A percentile compares a stretch with the other conserved stretches of the same genome.
Conservation (phyloP, 2,329 filamentous ascomycete species). For the Sclerotinia trifoliorum region DNA sequence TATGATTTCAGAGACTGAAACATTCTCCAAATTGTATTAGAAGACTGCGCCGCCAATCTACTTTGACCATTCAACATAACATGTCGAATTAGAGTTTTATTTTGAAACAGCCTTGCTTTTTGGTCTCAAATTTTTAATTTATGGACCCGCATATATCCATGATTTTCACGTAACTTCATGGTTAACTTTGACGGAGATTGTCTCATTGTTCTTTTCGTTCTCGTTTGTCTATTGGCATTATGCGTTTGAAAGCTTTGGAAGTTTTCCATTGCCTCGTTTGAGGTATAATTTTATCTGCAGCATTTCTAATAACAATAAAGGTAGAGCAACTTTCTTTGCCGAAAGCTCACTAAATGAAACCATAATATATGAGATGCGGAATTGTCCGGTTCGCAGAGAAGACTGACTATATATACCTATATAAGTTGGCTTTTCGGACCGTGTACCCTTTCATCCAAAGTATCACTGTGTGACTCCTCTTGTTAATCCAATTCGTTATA, state of each 20-base stretch:
- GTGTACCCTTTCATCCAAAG: conserved; percentile 16
- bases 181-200: background rate
- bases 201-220: background rate
- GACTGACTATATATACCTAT: conserved; percentile 9
- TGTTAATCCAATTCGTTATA: conserved; percentile 14
- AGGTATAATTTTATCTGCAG: conserved; percentile 3
- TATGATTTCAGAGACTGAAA: background rate
- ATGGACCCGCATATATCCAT: background rate
- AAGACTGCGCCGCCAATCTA: background rate
- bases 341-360: background rate
- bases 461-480: conserved; percentile 9
- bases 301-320: background rate
- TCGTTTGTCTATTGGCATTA: background rate
- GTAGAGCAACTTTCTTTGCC: background rate
- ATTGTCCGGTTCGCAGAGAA: background rate
- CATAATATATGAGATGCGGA: conserved; percentile 1
- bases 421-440: background rate
- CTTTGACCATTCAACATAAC: background rate
- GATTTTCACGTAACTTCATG: background rate
- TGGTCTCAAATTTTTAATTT: background rate
- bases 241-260: background rate
- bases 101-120: background rate
- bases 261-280: background rate
- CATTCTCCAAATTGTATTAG: background rate
- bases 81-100: conserved; percentile 2